Conservation (phyloP, 305 asterid genomes). For the Plantago coronopus region DNA sequence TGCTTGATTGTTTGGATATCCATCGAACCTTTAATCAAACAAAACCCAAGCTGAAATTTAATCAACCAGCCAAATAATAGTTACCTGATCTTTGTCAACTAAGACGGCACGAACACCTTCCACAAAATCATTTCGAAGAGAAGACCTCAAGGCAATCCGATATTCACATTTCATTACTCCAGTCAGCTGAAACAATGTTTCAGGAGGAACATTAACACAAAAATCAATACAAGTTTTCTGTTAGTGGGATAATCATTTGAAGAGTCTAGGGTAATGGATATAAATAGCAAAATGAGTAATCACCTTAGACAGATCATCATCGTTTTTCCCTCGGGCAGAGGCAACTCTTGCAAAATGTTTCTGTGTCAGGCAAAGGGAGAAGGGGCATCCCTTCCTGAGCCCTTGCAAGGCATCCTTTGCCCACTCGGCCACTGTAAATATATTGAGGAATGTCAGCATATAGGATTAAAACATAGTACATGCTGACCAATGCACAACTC, state of each 20-base stretch:
- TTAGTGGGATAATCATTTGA: neutral
- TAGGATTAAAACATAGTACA: constrained; percentile 15
- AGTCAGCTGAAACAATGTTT: constrained; percentile 48
- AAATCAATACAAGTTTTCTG: neutral
- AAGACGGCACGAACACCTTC: constrained; percentile 97
- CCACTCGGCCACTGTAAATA: constrained; percentile 82
- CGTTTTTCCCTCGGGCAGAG: constrained; percentile 52
- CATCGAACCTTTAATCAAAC: no score
- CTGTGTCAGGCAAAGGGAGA: constrained; percentile 80
- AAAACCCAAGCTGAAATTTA: neutral
- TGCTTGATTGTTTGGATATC: neutral
- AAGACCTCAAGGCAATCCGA: constrained; percentile 75
- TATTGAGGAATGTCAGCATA: constrained; percentile 12
- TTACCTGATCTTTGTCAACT: constrained; percentile 97
- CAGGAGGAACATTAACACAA: constrained; percentile 17
- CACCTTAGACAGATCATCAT: constrained; percentile 63
- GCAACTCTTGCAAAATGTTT: constrained; percentile 70
- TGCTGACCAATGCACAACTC: neutral
- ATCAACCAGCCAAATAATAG: constrained; percentile 11
- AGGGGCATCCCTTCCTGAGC: constrained; percentile 82
- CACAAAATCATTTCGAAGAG: constrained; percentile 71
- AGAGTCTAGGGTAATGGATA: constrained; percentile 18
- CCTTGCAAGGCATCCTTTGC: constrained; percentile 94
- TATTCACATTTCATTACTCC: constrained; percentile 91
- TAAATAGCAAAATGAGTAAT: constrained; percentile 16